These are phyloP conservation scores for Myxozyma melibiosi DNA, from an alignment of 805 yeast genomes.

Conservation along the genomic window DNA sequence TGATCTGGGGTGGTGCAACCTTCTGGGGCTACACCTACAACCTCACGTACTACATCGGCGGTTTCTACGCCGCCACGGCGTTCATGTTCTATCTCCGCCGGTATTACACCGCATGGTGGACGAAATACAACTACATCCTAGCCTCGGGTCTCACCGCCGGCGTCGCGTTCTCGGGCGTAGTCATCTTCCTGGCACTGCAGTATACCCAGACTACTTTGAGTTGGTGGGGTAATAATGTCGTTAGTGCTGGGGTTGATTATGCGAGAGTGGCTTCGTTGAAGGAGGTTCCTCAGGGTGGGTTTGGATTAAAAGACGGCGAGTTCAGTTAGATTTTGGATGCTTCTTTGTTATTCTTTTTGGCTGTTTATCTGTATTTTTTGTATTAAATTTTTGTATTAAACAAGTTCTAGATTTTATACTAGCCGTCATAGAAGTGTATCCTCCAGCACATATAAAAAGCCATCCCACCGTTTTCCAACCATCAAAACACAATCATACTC, in stretches of 20 bases:
- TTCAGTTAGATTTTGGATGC: constrained; percentile 7
- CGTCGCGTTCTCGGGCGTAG: constrained; percentile 57
- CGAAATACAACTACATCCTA: constrained; percentile 66
- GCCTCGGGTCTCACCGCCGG: constrained; percentile 70
- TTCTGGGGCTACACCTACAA: constrained; percentile 24
- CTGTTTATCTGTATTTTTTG: too few relatives aligned
- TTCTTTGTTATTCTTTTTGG: not conserved
- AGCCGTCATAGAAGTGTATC: too few relatives aligned
- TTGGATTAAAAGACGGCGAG: constrained; percentile 33
- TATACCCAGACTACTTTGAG: constrained; percentile 39
- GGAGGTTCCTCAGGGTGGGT: constrained; percentile 38
- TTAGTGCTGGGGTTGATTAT: constrained; percentile 11
- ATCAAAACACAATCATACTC: too few relatives aligned
- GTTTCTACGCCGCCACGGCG: constrained; percentile 49
- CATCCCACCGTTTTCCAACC: too few relatives aligned
- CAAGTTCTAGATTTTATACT: too few relatives aligned
- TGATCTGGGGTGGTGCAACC: constrained; percentile 8
- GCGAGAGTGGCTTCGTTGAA: constrained; percentile 10
- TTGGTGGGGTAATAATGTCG: constrained; percentile 62
- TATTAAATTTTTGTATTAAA: too few relatives aligned
- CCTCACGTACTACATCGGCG: constrained; percentile 42
- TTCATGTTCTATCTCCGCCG: constrained; percentile 61
- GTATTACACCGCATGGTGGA: constrained; percentile 68
- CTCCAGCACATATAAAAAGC: too few relatives aligned
- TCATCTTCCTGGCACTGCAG: constrained; percentile 54